phyloP scores from a whole-genome alignment of 305 asterid genomes.

The Fraxinus greggii region DNA sequence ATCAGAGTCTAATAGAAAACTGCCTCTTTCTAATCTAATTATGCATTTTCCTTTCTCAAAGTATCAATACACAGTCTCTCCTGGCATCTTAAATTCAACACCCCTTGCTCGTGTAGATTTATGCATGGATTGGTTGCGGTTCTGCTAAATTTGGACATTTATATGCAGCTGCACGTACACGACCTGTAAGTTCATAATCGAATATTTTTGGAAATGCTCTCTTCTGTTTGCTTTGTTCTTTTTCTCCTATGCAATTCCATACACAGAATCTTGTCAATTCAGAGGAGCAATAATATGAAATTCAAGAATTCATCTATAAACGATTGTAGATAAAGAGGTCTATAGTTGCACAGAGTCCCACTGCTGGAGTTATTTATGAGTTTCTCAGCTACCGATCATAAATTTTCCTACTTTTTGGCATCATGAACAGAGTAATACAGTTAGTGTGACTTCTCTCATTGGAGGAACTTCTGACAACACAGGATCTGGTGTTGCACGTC shows the following conservation, averaged over 20 bases:
- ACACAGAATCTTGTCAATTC: not conserved
- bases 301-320: not conserved
- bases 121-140: constrained; percentile 83
- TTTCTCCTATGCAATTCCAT: not conserved
- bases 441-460: constrained; percentile 61
- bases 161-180: constrained; percentile 76
- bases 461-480: constrained; percentile 86
- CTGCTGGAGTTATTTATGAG: not conserved
- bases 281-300: not conserved
- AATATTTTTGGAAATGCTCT: not conserved
- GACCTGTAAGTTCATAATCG: constrained; percentile 58
- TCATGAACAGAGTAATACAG: constrained; percentile 55
- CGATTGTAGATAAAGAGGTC: not conserved
- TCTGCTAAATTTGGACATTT: constrained; percentile 82
- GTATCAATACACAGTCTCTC: not conserved
- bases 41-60: not conserved
- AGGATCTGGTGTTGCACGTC: constrained; percentile 80
- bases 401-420: constrained; percentile 12
- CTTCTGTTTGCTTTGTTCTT: constrained; percentile 1
- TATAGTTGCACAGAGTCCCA: constrained; percentile 5
- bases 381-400: constrained; percentile 7
- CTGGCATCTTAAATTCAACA: not conserved
- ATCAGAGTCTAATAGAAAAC: not conserved
- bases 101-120: constrained; percentile 46
- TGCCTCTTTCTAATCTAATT: not conserved